Percentiles rank a stretch among this genome's conserved stretches.
Conservation (phyloP, 495 filamentous ascomycete genomes). For the Lineolata rhizophorae region DNA sequence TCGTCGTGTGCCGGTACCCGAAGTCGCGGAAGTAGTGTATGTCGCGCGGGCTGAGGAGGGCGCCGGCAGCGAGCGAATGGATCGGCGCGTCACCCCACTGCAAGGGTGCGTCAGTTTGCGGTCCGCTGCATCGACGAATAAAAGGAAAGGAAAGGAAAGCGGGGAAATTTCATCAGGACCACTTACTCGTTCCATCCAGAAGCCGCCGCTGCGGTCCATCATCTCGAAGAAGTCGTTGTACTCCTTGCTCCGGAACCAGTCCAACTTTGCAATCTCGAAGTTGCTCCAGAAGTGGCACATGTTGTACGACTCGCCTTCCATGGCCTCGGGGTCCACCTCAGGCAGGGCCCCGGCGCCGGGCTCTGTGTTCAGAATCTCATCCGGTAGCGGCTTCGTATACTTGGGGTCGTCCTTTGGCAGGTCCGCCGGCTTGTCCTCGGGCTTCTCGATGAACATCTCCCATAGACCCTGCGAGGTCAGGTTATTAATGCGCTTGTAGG, state of each 20-base stretch:
- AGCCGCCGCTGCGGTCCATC: conserved; percentile 96
- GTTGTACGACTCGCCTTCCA: conserved; percentile 97
- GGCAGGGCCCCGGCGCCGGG: conserved; percentile 47
- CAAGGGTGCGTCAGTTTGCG: conserved; percentile 12
- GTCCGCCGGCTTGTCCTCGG: conserved; percentile 27
- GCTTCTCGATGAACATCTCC: conserved; percentile 92
- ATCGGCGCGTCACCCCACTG: conserved; percentile 99
- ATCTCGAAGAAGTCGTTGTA: conserved; percentile 98
- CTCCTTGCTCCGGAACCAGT: conserved; percentile 88
- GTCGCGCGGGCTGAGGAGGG: conserved; percentile 56
- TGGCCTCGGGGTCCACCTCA: conserved; percentile 75
- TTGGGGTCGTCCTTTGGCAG: conserved; percentile 38
- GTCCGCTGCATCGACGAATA: conserved; percentile 1
- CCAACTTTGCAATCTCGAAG: conserved; percentile 89
- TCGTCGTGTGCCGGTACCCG: conserved; percentile 94
- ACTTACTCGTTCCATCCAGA: conserved; percentile 95
- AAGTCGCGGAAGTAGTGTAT: conserved; percentile 99
- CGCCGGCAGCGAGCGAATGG: conserved; percentile 88
- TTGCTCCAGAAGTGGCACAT: conserved; percentile 99
- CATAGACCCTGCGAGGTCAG: conserved; percentile 80
- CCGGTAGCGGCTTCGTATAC: conserved; percentile 51
- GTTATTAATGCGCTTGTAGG: conserved; percentile 86
- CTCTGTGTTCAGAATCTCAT: conserved; percentile 62
- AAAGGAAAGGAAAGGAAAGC: background rate
- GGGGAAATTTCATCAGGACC: conserved; percentile 2